phyloP scores from a whole-genome alignment of 257 asterid genomes.

The Solanum medicagineum region DNA sequence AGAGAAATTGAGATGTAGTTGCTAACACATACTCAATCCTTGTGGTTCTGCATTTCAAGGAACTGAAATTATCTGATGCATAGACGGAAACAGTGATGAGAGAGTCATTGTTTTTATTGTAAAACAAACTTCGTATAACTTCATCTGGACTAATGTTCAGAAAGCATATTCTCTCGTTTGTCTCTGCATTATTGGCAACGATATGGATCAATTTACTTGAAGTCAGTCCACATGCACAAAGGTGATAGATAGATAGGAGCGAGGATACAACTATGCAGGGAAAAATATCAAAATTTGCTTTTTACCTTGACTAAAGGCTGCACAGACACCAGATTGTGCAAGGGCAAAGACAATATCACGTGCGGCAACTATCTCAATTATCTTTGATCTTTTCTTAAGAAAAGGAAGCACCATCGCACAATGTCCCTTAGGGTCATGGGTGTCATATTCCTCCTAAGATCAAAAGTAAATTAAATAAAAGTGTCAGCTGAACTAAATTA shows the following conservation, averaged over 20 bases:
- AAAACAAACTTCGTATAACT: conserved; percentile 94
- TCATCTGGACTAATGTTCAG: conserved; percentile 92
- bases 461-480: neutral
- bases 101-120: conserved; percentile 92
- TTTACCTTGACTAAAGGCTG: conserved; percentile 94
- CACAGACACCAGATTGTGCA: conserved; percentile 98
- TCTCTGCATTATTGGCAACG: conserved; percentile 1
- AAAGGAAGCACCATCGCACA: conserved; percentile 55
- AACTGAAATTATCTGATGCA: conserved; percentile 93
- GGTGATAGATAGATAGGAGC: neutral
- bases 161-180: conserved; percentile 84
- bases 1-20: neutral
- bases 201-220: neutral
- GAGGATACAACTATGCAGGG: neutral
- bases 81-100: conserved; percentile 96
- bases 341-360: conserved; percentile 98
- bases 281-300: neutral
- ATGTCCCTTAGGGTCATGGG: conserved; percentile 93
- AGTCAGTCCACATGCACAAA: neutral
- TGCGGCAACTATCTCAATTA: conserved; percentile 93
- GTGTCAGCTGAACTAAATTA: neutral
- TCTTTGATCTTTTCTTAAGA: conserved; percentile 83
- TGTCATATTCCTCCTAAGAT: conserved; percentile 92
- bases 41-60: conserved; percentile 91
- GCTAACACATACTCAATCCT: conserved; percentile 71